Evolutionary conservation across 2,329 filamentous ascomycete species (phyloP).

Genomic region (Colletotrichum tanaceti): DNA sequence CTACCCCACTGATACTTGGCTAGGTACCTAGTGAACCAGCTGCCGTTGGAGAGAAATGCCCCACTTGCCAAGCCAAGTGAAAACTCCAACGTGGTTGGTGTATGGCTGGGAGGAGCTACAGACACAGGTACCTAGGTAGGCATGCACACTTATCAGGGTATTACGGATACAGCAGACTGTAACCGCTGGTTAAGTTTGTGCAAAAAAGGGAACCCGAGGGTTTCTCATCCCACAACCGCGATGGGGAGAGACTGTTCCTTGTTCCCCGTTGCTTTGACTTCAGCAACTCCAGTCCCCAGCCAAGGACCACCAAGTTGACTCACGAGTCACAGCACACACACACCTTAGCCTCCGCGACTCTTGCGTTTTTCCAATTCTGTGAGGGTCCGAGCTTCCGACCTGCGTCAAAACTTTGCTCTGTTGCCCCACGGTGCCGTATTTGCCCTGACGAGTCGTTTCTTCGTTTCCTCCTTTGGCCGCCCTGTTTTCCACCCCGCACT

Average conservation of each 20-base stretch:
- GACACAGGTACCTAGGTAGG: too few species aligned
- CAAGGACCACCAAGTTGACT: conserved; percentile 6
- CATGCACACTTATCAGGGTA: too few species aligned
- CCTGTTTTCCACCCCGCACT: conserved; percentile 12
- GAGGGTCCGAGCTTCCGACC: conserved; percentile 33
- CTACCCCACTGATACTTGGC: conserved; percentile 28
- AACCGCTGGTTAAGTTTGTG: too few species aligned
- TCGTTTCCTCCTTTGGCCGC: conserved; percentile 15
- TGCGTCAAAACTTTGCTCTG: conserved; percentile 31
- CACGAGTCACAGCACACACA: conserved; percentile 11
- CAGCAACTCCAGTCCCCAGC: neutral
- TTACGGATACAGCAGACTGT: too few species aligned
- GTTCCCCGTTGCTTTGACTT: conserved; percentile 11
- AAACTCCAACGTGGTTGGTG: neutral
- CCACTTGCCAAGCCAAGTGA: neutral
- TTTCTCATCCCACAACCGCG: too few species aligned
- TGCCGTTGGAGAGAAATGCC: conserved; percentile 9
- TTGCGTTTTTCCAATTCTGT: conserved; percentile 15
- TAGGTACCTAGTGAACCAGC: conserved; percentile 6
- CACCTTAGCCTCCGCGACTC: neutral
- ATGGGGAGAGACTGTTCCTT: too few species aligned
- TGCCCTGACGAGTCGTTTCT: conserved; percentile 37
- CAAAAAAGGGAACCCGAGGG: too few species aligned
- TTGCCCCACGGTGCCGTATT: conserved; percentile 10
- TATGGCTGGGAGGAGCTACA: conserved; percentile 9